phyloP scores from a whole-genome alignment of 768 basidiomycete genomes.

The Tephrocybe rancida region DNA sequence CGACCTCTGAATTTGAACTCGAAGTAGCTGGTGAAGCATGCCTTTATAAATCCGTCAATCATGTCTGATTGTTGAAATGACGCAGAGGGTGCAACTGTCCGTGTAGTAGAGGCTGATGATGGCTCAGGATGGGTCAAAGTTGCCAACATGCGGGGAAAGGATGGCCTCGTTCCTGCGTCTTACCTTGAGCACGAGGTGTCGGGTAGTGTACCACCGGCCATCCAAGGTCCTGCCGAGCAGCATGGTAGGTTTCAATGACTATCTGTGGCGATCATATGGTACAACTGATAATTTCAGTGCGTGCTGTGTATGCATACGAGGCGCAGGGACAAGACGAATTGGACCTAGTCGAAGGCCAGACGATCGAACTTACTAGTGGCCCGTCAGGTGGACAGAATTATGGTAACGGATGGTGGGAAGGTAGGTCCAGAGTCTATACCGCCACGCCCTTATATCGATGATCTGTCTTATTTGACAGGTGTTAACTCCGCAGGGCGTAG shows the following conservation, averaged over 20 bases:
- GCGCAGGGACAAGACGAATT: slow-evolving; percentile 77
- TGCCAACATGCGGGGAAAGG: slow-evolving; percentile 51
- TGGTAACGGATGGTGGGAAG: slow-evolving; percentile 89
- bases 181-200: slow-evolving; percentile 52
- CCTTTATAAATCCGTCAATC: neutral
- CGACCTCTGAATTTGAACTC: slow-evolving; percentile 80
- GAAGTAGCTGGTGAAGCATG: slow-evolving; percentile 53
- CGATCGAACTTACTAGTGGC: slow-evolving; percentile 65
- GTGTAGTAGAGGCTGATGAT: slow-evolving; percentile 78
- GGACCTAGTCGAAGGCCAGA: slow-evolving; percentile 58
- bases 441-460: slow-evolving; percentile 21
- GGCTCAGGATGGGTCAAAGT: slow-evolving; percentile 90
- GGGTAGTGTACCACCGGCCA: slow-evolving; percentile 3
- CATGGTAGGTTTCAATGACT: slow-evolving; percentile 51
- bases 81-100: slow-evolving; percentile 64
- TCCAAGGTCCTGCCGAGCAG: slow-evolving; percentile 39
- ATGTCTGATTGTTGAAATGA: slow-evolving; percentile 2
- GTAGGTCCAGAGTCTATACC: slow-evolving; percentile 36
- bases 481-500: slow-evolving; percentile 59
- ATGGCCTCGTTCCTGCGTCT: slow-evolving; percentile 84
- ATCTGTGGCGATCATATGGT: slow-evolving; percentile 3
- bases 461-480: slow-evolving; percentile 43
- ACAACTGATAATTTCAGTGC: slow-evolving; percentile 50
- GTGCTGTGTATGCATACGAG: slow-evolving; percentile 79
- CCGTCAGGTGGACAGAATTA: slow-evolving; percentile 64